These are phyloP conservation scores for Lagenaria siceraria DNA, from an alignment of 306 rosid genomes.

Conservation along the genomic window DNA sequence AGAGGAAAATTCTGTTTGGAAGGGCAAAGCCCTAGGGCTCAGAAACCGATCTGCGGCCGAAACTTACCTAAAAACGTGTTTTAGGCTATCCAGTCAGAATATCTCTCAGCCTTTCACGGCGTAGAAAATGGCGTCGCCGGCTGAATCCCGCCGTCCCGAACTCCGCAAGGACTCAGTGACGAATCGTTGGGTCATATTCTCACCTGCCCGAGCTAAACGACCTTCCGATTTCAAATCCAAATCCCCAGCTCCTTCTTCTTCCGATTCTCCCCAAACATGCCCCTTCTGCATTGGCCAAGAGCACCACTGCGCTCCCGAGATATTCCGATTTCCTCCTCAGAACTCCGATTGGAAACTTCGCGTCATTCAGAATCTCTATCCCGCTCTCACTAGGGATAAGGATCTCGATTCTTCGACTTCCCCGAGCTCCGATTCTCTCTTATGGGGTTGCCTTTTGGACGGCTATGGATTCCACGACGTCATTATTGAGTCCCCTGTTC, in stretches of 20 bases:
- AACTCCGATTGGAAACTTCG: constrained; percentile 50
- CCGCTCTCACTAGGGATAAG: constrained; percentile 32
- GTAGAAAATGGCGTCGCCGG: neutral
- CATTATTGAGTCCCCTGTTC: constrained; percentile 54
- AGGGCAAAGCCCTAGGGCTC: neutral
- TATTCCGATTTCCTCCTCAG: constrained; percentile 50
- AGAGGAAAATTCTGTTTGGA: neutral
- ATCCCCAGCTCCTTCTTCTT: constrained; percentile 22
- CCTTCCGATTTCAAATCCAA: constrained; percentile 78
- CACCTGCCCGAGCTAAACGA: constrained; percentile 59
- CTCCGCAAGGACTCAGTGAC: constrained; percentile 43
- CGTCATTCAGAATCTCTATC: constrained; percentile 71
- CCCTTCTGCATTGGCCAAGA: constrained; percentile 79
- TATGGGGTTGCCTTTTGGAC: constrained; percentile 16
- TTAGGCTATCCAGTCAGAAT: neutral
- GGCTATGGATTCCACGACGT: constrained; percentile 81
- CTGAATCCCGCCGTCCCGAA: constrained; percentile 18
- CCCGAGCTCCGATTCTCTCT: neutral
- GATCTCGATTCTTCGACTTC: neutral
- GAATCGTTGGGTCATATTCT: constrained; percentile 68
- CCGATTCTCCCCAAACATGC: constrained; percentile 27
- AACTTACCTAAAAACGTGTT: neutral
- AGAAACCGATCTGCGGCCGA: neutral
- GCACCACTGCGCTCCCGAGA: constrained; percentile 73
- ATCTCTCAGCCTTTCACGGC: neutral